These are phyloP conservation scores for Pythium chondricola DNA, from an alignment of 352 stramenopile genomes.

Conservation along the genomic window DNA sequence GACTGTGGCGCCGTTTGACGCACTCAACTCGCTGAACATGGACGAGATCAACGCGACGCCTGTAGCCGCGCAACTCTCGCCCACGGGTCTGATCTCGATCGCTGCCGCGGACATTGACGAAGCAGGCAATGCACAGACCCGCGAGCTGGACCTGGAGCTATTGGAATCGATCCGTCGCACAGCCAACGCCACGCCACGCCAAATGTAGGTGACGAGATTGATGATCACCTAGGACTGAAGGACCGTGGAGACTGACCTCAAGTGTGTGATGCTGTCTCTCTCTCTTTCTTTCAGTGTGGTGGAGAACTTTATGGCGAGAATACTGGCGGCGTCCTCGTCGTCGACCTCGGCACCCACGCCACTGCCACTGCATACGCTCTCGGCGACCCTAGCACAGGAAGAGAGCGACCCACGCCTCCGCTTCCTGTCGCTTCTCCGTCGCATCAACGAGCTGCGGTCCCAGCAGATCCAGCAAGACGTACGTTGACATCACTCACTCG, in stretches of 20 bases:
- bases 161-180: slow-evolving; percentile 44
- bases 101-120: slow-evolving; percentile 80
- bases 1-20: slow-evolving; percentile 15
- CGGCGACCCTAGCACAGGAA: too few species aligned
- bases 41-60: slow-evolving; percentile 44
- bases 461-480: slow-evolving; percentile 50
- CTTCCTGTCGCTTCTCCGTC: slow-evolving; percentile 68
- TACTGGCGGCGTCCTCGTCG: slow-evolving; percentile 14
- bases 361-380: too few species aligned
- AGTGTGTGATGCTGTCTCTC: not conserved
- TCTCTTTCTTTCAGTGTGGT: slow-evolving; percentile 8
- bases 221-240: too few species aligned
- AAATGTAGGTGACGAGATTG: slow-evolving; percentile 10
- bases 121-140: slow-evolving; percentile 28
- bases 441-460: slow-evolving; percentile 80
- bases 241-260: too few species aligned
- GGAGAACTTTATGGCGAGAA: slow-evolving; percentile 22
- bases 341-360: slow-evolving; percentile 13
- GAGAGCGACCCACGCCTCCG: slow-evolving; percentile 30
- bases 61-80: slow-evolving; percentile 54
- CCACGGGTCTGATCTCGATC: slow-evolving; percentile 75
- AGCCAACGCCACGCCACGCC: slow-evolving; percentile 2
- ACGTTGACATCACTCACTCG: not conserved
- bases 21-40: slow-evolving; percentile 29
- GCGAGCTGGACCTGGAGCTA: slow-evolving; percentile 58